A percentile compares a stretch with the other conserved stretches of the same genome.
Conservation (phyloP, 2,329 filamentous ascomycete species). For the Neonectria punicea region DNA sequence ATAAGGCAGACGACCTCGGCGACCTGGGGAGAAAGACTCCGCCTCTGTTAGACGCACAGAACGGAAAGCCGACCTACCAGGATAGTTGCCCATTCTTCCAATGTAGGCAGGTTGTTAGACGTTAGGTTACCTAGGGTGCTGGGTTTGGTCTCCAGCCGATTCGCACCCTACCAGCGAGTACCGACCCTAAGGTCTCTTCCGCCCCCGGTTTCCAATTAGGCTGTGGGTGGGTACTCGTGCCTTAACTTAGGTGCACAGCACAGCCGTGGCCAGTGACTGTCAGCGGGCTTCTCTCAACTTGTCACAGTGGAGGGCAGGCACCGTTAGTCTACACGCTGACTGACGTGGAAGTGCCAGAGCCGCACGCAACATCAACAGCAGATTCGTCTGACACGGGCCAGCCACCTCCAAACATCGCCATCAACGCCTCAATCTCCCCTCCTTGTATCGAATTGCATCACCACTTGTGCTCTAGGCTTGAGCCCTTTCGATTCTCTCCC, state of each 20-base stretch:
- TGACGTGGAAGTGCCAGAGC: conserved; percentile 10
- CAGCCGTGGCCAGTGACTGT: conserved; percentile 2
- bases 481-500: conserved; percentile 3
- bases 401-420: conserved; percentile 1
- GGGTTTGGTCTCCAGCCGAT: neutral
- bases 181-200: neutral
- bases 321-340: neutral
- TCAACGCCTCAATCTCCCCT: conserved; percentile 6
- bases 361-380: conserved; percentile 16
- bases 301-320: neutral
- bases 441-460: neutral
- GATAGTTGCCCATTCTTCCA: neutral
- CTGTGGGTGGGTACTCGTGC: neutral
- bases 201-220: neutral
- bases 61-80: neutral
- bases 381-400: conserved; percentile 13
- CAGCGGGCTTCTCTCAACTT: conserved; percentile 11
- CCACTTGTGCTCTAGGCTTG: neutral
- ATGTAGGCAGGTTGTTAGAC: neutral
- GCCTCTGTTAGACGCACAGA: neutral
- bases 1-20: neutral
- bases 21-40: neutral
- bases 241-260: neutral
- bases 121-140: neutral
- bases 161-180: neutral